These are phyloP conservation scores for Senna tora DNA, from an alignment of 306 rosid species.

Conservation along the genomic window DNA sequence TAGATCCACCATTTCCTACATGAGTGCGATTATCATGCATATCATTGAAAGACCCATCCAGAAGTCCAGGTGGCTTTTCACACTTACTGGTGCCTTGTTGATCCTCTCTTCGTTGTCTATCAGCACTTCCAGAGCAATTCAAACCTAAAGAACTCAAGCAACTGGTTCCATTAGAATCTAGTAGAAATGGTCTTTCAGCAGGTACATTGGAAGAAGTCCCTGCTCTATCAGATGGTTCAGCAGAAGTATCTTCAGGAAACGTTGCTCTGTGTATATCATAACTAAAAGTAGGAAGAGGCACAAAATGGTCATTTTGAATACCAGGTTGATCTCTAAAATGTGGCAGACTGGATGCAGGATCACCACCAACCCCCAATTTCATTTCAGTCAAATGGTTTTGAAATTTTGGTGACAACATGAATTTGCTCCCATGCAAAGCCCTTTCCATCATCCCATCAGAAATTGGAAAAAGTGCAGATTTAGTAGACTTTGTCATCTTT, in stretches of 20 bases:
- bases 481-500: conserved; percentile 60
- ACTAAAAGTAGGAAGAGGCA: conserved; percentile 65
- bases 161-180: conserved; percentile 72
- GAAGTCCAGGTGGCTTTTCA: conserved; percentile 73
- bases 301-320: conserved; percentile 65
- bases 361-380: conserved; percentile 85
- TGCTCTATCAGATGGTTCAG: conserved; percentile 78
- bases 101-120: conserved; percentile 56
- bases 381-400: conserved; percentile 92
- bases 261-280: conserved; percentile 57
- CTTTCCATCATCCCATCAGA: conserved; percentile 99
- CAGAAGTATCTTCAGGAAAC: conserved; percentile 65
- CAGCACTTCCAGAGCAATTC: conserved; percentile 58
- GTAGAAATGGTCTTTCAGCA: conserved; percentile 70
- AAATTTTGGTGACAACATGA: conserved; percentile 72
- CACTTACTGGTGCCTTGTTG: conserved; percentile 53
- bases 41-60: conserved; percentile 64
- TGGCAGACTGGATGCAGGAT: conserved; percentile 59
- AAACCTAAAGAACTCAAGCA: conserved; percentile 71
- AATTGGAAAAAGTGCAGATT: conserved; percentile 74
- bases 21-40: conserved; percentile 46
- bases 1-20: conserved; percentile 62
- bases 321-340: conserved; percentile 64
- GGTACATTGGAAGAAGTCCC: conserved; percentile 68
- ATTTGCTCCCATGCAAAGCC: conserved; percentile 93